Conservation (phyloP, 352 stramenopile genomes). For the Phytophthora capsici region DNA sequence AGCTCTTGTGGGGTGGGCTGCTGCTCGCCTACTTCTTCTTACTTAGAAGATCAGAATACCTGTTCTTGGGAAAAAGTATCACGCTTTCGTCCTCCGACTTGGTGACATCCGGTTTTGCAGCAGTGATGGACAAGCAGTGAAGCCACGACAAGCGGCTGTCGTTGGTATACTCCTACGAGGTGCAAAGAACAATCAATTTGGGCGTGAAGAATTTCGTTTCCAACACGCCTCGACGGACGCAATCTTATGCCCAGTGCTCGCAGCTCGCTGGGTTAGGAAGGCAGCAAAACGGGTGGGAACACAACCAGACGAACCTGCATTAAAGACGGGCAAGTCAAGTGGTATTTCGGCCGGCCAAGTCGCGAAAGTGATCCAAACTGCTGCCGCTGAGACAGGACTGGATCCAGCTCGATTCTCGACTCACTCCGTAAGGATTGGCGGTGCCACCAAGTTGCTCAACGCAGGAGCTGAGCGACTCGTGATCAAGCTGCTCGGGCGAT, state of each 20-base stretch:
- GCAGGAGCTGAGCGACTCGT: conserved; percentile 12
- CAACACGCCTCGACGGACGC: conserved; percentile 23
- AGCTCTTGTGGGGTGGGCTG: neutral
- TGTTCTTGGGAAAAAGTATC: neutral
- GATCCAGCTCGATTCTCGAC: conserved; percentile 16
- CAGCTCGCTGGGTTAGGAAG: neutral
- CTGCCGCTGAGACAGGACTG: neutral
- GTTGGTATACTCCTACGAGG: conserved; percentile 25
- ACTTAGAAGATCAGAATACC: neutral
- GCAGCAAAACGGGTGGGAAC: neutral
- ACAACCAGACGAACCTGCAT: neutral
- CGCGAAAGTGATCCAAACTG: conserved; percentile 5
- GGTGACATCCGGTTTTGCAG: conserved; percentile 15
- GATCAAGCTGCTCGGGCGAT: conserved; percentile 31
- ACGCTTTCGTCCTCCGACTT: conserved; percentile 8
- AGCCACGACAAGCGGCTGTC: neutral
- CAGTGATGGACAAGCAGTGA: neutral
- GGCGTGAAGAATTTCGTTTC: conserved; percentile 19
- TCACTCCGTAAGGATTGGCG: conserved; percentile 31
- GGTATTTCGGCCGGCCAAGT: neutral
- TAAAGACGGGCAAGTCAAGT: neutral
- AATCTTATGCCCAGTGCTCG: too few species aligned
- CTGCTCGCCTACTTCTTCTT: neutral
- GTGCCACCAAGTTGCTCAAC: conserved; percentile 22
- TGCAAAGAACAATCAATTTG: conserved; percentile 35